Evolutionary conservation across 108 stramenopile genomes (phyloP), one percentile per base, ranked within the genome.

Genomic region (Fragilaria crotonensis): DNA sequence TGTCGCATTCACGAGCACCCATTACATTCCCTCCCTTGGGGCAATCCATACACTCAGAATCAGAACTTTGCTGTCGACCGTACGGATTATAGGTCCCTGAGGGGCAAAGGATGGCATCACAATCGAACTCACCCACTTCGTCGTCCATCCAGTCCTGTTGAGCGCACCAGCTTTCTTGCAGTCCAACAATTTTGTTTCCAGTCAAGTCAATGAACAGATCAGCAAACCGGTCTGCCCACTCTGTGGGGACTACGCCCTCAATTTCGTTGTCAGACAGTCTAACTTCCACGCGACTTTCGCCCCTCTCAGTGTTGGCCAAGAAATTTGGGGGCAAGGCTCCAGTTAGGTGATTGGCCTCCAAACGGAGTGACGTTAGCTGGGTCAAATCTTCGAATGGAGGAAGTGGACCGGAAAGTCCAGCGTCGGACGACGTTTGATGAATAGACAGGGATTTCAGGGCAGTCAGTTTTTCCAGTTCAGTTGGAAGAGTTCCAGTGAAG

Each of bases 61-160:
- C 54, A 4, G 57, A 2, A 54, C 31, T 14, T 44, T 54, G 32
- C 62, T 68, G 4, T 18, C 76, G 64, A 36, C 80, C 80, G n/a
- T 60, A 57, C 11, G 59, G 52, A 45, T 76, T 75, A 60, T 67
- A 89, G 5, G 70, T 78, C 3, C 80, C 82, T 18, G 66, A 51
- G 4, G 82, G 84, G 55, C 92, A 93, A n/a, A 93, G 70, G 61
- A 93, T 83, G 3, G 79, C 88, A 66, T 90, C 83, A 36, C 92
- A 93, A 25, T 66, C 59, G 57, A 74, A 70, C 47, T 60, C 52
- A 26, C 56, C 70, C 2, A 86, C 81, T 27, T 74, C 57, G 32
- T 80, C 86, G 26, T 51, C 54, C 66, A 75, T 55, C 83, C 83
- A 84, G 5, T 50, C 45, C 11, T 67, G 33, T 27, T 64, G 64